These are phyloP conservation scores for Prototheca stagnorum DNA, from an alignment of 163 green algal genomes.

Conservation along the genomic window DNA sequence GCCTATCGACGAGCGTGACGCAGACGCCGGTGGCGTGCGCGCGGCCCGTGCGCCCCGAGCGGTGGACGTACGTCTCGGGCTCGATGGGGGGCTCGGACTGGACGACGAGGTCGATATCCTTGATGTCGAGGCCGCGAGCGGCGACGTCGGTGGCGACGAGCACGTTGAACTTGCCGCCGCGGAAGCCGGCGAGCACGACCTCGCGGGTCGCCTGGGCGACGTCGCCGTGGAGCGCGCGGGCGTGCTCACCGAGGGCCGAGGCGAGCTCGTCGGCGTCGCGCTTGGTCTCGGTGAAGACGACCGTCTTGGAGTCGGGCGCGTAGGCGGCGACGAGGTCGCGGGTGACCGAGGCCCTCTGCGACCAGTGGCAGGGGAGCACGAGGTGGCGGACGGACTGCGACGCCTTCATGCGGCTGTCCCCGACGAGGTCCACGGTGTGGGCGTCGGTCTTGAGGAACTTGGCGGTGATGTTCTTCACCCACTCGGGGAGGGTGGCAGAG, in stretches of 20 bases:
- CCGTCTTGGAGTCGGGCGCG: constrained; percentile 50
- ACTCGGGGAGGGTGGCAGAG: constrained; percentile 82
- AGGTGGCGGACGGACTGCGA: constrained; percentile 77
- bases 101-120: constrained; percentile 81
- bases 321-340: constrained; percentile 77
- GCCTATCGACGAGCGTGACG: constrained; percentile 71
- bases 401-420: constrained; percentile 71
- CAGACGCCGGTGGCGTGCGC: constrained; percentile 60
- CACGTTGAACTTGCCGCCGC: constrained; percentile 66
- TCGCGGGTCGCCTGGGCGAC: constrained; percentile 57
- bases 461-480: constrained; percentile 77
- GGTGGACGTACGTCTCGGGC: constrained; percentile 64
- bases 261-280: constrained; percentile 75
- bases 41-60: constrained; percentile 49
- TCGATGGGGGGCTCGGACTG: constrained; percentile 70
- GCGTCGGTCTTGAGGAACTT: constrained; percentile 54
- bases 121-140: constrained; percentile 92
- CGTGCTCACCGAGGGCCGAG: constrained; percentile 24
- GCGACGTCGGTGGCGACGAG: constrained; percentile 97
- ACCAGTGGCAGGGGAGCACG: constrained; percentile 81
- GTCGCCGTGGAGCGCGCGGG: constrained; percentile 84
- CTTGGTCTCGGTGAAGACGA: constrained; percentile 97
- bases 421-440: constrained; percentile 79
- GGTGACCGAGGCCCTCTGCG: constrained; percentile 58
- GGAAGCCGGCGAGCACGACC: constrained; percentile 56